Base-by-base conservation (phyloP, 768 basidiomycete genomes). In the Pisolithus marmoratus region DNA sequence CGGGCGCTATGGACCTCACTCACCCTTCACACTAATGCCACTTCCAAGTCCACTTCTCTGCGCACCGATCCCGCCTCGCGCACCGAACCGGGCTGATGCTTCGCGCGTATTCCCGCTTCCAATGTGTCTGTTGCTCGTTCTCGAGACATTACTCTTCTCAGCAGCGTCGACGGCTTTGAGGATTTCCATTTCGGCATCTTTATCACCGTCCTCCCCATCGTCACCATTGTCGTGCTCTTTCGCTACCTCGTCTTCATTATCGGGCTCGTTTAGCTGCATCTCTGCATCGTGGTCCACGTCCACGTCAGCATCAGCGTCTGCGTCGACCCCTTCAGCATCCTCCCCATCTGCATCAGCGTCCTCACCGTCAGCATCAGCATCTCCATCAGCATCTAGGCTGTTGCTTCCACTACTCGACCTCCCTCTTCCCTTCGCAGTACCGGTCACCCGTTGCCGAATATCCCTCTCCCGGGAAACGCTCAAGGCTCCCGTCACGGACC, bases 151-250 rank as follows among this genome's bases (percentile, higher is more conserved):
- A 46, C 75, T 67, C 19, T 72, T 74, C 59, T 77, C 78, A 5
- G 77, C 72, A 6, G 77, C 78, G 53, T 75, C 75, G 0, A 76
- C 78, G 34, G 78, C 78, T 54, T 77, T 78, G n/a, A 79, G 60
- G 23, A 80, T 60, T 23, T 79, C 78, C 43, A 68, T 69, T 12
- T 79, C 77, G 0, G 75, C 70, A 49, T 75, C 75, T 1, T 64
- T 64, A 15, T 68, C 66, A 8, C 46, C 66, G 19, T 67, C 44
- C n/a, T 46, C 26, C 15, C 44, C 26, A 5, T 46, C 44, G 37
- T 57, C 51, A 37, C 29, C 46, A 29, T 57, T 51, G 11, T 36
- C 50, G 29, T 48, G 51, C 23, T 34, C 58, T 24, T 58, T 34
- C 34, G 15, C 12, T 34, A 34, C 53, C 23, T 37, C 51, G 5